phyloP scores from a whole-genome alignment of 2,329 filamentous ascomycete species.

The Aspergillaceae sp. region DNA sequence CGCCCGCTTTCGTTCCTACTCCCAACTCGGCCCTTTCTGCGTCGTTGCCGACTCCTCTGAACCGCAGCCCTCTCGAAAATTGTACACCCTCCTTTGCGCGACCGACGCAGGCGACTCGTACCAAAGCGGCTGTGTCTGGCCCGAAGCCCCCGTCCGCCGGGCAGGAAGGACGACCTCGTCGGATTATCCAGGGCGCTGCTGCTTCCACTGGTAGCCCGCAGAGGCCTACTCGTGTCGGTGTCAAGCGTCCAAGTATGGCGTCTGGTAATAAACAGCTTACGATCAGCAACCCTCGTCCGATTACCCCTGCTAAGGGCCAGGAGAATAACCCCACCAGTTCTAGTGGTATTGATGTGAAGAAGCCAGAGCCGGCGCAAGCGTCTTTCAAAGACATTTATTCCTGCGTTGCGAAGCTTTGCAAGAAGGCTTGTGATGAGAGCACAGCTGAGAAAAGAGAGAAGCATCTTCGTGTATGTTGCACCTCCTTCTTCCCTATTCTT shows the following conservation, averaged over 20 bases:
- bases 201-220: conserved; percentile 13
- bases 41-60: background rate
- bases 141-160: background rate
- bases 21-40: conserved; percentile 1
- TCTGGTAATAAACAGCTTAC: background rate
- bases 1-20: background rate
- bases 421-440: conserved; percentile 4
- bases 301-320: background rate
- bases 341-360: background rate
- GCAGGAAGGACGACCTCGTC: conserved; percentile 4
- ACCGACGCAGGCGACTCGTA: conserved; percentile 12
- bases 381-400: background rate
- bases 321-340: background rate
- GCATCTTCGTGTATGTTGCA: conserved; percentile 10
- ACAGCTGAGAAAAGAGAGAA: conserved; percentile 7
- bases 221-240: conserved; percentile 1
- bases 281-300: background rate
- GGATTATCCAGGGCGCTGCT: conserved; percentile 4
- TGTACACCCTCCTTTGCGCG: conserved; percentile 10
- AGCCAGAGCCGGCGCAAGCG: background rate
- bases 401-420: conserved; percentile 9
- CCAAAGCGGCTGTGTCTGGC: conserved; percentile 4
- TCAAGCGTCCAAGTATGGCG: background rate
- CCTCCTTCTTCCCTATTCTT: background rate
- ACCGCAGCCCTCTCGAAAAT: background rate